Evolutionary conservation across 1,284 basidiomycete genomes (phyloP).

Genomic region (Microbotryum violaceum): DNA sequence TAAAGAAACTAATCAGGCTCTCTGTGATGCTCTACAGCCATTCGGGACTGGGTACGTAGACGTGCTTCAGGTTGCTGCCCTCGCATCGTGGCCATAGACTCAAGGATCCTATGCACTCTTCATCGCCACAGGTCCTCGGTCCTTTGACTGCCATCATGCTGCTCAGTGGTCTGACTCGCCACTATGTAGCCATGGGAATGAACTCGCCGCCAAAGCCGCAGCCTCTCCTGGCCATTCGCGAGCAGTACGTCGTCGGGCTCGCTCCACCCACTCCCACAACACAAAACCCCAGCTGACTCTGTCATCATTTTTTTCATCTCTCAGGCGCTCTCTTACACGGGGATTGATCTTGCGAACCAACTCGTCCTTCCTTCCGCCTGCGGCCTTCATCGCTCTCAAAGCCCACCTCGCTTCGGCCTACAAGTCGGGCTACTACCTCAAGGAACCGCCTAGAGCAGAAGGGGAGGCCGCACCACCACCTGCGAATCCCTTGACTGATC

Average conservation of each 20-base stretch:
- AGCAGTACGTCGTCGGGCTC: conserved; percentile 63
- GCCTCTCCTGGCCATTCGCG: conserved; percentile 67
- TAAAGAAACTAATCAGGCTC: neutral
- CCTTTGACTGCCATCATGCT: conserved; percentile 99
- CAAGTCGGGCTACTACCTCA: conserved; percentile 68
- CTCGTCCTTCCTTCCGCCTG: conserved; percentile 61
- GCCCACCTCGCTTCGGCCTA: conserved; percentile 50
- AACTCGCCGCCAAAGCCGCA: conserved; percentile 78
- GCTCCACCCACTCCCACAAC: neutral
- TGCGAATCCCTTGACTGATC: conserved; percentile 65
- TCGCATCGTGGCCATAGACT: neutral
- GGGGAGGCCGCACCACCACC: conserved; percentile 51
- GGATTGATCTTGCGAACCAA: conserved; percentile 71
- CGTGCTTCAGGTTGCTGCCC: neutral
- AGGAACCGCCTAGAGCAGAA: conserved; percentile 54
- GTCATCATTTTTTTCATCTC: too few relatives aligned
- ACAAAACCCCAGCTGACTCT: neutral
- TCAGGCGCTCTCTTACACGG: conserved; percentile 72
- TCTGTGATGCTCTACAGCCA: conserved; percentile 41
- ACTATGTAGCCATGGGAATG: conserved; percentile 83
- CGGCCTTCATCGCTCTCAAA: conserved; percentile 31
- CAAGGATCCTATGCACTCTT: neutral
- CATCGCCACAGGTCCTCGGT: conserved; percentile 62
- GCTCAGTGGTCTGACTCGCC: conserved; percentile 84
- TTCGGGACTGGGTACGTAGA: conserved; percentile 67